These are phyloP conservation scores for Zygotorulaspora florentina DNA, from an alignment of 805 yeast species.

Conservation along the genomic window DNA sequence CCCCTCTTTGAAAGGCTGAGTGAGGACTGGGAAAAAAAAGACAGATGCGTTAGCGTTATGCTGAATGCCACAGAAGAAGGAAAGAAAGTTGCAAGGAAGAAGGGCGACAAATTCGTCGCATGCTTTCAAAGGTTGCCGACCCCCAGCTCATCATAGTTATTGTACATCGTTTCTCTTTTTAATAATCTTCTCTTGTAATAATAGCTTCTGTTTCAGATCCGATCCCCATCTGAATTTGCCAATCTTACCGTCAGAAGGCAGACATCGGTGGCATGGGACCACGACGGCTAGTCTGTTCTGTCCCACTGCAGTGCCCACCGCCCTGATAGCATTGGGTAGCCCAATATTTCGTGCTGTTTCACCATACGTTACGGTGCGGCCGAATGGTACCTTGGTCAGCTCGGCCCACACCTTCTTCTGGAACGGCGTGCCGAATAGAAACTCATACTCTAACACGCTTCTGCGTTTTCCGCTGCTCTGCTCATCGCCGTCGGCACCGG, in stretches of 20 bases:
- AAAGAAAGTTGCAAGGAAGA: conserved; percentile 87
- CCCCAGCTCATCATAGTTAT: conserved; percentile 36
- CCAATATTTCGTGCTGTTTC: conserved; percentile 34
- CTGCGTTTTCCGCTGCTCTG: not conserved
- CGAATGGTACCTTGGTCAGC: conserved; percentile 29
- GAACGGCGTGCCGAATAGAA: conserved; percentile 39
- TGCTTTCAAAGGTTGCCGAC: conserved; percentile 73
- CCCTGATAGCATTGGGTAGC: conserved; percentile 34
- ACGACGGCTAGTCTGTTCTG: conserved; percentile 39
- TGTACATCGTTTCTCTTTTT: not conserved
- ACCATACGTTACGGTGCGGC: conserved; percentile 34
- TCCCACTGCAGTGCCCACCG: conserved; percentile 41
- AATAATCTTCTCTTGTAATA: conserved; percentile 11
- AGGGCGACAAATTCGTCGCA: conserved; percentile 83
- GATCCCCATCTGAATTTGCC: conserved; percentile 42
- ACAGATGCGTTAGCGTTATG: conserved; percentile 83
- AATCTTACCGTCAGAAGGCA: conserved; percentile 31
- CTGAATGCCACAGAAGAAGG: conserved; percentile 95
- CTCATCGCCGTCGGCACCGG: not conserved
- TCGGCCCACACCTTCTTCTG: conserved; percentile 40
- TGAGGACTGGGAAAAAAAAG: conserved; percentile 74
- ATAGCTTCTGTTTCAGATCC: conserved; percentile 30
- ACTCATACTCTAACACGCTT: conserved; percentile 18
- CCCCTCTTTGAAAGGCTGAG: conserved; percentile 82
- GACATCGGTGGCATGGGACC: conserved; percentile 44